Percentiles rank a stretch among this genome's conserved stretches.
Conservation (phyloP, 2,329 filamentous ascomycete species). For the Penicillium oxalicum region DNA sequence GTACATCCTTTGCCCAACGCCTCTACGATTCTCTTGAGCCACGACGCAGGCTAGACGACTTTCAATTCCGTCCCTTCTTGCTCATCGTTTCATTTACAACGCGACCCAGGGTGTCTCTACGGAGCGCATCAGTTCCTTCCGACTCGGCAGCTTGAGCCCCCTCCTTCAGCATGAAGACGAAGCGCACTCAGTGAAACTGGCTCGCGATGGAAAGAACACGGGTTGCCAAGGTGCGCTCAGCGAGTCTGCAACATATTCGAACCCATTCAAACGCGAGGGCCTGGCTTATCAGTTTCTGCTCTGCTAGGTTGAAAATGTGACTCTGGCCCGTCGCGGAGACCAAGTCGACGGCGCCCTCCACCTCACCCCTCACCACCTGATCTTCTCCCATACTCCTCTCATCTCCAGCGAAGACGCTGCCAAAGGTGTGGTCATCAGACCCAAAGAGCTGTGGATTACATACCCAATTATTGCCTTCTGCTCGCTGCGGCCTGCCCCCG, state of each 20-base stretch:
- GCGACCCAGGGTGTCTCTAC: background rate
- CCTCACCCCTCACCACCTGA: conserved; percentile 58
- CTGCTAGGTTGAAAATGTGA: conserved; percentile 50
- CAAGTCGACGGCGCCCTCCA: conserved; percentile 56
- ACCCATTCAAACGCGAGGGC: background rate
- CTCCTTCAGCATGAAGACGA: conserved; percentile 28
- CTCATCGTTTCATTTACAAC: background rate
- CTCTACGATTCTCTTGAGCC: background rate
- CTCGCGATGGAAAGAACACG: conserved; percentile 42
- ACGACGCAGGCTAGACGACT: background rate
- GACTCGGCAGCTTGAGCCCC: conserved; percentile 4
- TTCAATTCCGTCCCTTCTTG: background rate
- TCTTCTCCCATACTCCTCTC: conserved; percentile 54
- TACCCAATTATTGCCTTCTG: conserved; percentile 87
- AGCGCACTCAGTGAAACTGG: conserved; percentile 27
- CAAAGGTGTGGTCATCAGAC: conserved; percentile 40
- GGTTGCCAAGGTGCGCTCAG: conserved; percentile 36
- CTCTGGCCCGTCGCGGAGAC: conserved; percentile 52
- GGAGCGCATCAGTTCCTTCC: background rate
- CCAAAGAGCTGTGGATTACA: conserved; percentile 82
- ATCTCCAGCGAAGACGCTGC: conserved; percentile 34
- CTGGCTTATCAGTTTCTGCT: background rate
- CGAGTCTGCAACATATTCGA: background rate
- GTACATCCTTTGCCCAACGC: conserved; percentile 1
- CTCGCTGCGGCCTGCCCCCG: conserved; percentile 66